Base-by-base conservation (phyloP, 2,329 filamentous ascomycete genomes). In the Graphium sp. region DNA sequence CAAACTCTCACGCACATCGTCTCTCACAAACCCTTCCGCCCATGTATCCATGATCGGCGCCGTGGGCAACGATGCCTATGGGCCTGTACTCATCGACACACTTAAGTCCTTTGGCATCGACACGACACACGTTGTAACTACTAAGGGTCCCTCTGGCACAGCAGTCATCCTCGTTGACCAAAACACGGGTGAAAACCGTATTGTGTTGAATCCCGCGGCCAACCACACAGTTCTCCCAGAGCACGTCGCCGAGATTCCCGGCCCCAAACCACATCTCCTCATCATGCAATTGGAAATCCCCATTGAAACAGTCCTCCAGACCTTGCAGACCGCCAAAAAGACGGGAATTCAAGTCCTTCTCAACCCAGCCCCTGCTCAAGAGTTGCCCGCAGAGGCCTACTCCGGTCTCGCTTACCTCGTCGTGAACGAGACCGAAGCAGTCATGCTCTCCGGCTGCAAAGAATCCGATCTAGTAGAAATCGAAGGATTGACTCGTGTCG, bases 381-480 rank as follows among this genome's bases (percentile, higher is more conserved):
- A 55, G 7, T 52, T 93, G 4, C 83, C 81, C 1, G 58, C 58
- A 1, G 60, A 68, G 17, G 72, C 70, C 7, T 89, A 79, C 45
- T 41, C 48, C 6, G 68, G 66, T 1, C 62, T 94, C 18, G 71
- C 73, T 23, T 82, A 92, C 42, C 60, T 94, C 24, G 69, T 94
- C 28, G 68, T 94, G 41, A 94, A 95, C 45, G 85, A 94, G 57
- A 89, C 77, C 2, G 85, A 94, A 55, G 81, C 84, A 3, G 66
- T 74, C 7, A 66, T 85, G 28, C 62, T 92, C 31, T 73, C 69
- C 1, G 70, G 66, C 2, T 56, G 57, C 31, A 40, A 48, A 6
- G 60, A 66, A 38, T 50, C 47, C 0, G 59, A 61, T 15, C 55
- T 72, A 29, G 61, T 66, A 17, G 44, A 45, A 10, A 46, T 54